Conservation (phyloP, 202 grass and related monocot species). For the Dendrocalamus latiflorus region DNA sequence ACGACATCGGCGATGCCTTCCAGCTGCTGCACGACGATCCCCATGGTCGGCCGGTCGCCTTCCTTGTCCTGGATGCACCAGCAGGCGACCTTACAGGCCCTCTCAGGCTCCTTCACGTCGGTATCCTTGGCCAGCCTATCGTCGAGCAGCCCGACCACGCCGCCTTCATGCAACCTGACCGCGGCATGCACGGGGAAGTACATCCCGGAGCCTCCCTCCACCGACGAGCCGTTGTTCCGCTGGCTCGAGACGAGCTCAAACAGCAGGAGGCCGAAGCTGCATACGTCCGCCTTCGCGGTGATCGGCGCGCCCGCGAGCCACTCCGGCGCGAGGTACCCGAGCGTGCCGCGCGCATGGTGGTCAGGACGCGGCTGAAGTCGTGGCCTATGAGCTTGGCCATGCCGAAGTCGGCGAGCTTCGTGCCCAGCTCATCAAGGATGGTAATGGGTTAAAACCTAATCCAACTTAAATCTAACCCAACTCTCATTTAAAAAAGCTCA, state of each 20-base stretch:
- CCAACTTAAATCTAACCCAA: too few species aligned
- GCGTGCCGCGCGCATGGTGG: slow-evolving; percentile 72
- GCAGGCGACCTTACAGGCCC: slow-evolving; percentile 45
- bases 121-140: slow-evolving; percentile 40
- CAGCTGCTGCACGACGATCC: slow-evolving; percentile 45
- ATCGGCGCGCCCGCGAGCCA: slow-evolving; percentile 55
- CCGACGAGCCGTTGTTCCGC: slow-evolving; percentile 35
- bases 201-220: not conserved
- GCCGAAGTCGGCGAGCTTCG: slow-evolving; percentile 76
- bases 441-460: too few species aligned
- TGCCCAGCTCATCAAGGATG: too few species aligned
- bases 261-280: slow-evolving; percentile 60
- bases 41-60: slow-evolving; percentile 48
- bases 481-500: too few species aligned
- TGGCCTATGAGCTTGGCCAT: slow-evolving; percentile 78
- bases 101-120: slow-evolving; percentile 42
- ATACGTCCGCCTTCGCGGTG: slow-evolving; percentile 73
- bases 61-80: slow-evolving; percentile 80
- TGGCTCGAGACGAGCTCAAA: slow-evolving; percentile 58
- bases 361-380: slow-evolving; percentile 66
- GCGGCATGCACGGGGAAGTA: slow-evolving; percentile 61
- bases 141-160: slow-evolving; percentile 50
- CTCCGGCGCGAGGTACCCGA: slow-evolving; percentile 79
- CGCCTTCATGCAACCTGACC: slow-evolving; percentile 42
- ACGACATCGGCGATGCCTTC: slow-evolving; percentile 40